phyloP scores from a whole-genome alignment of 805 yeast genomes.

The Yamadazyma olivae region DNA sequence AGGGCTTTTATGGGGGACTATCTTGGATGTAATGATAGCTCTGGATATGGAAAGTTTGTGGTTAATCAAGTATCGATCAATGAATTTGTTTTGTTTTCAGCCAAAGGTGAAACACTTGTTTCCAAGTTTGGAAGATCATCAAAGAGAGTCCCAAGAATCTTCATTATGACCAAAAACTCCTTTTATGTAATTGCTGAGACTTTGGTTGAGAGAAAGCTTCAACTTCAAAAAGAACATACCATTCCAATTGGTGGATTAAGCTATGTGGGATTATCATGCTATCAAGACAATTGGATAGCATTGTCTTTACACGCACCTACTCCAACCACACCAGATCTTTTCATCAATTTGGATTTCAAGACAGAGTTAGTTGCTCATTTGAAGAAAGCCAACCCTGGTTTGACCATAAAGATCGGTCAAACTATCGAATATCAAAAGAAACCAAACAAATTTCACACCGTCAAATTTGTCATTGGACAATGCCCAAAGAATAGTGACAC shows the following conservation, averaged over 20 bases:
- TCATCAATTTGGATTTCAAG: constrained; percentile 78
- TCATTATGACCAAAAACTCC: constrained; percentile 60
- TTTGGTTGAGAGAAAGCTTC: constrained; percentile 54
- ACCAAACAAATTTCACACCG: constrained; percentile 76
- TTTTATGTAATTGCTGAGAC: constrained; percentile 74
- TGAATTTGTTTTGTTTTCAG: constrained; percentile 73
- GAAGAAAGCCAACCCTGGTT: constrained; percentile 54
- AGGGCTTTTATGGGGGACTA: constrained; percentile 95
- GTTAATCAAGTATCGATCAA: constrained; percentile 64
- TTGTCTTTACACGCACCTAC: constrained; percentile 48
- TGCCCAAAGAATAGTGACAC: constrained; percentile 62
- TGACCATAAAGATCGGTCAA: constrained; percentile 65
- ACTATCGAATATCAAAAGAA: constrained; percentile 84
- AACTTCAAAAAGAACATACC: constrained; percentile 59
- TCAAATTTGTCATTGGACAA: constrained; percentile 63
- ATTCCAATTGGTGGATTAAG: constrained; percentile 59
- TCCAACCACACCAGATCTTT: constrained; percentile 65
- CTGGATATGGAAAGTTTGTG: constrained; percentile 73
- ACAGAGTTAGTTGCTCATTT: constrained; percentile 83
- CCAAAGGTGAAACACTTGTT: constrained; percentile 74
- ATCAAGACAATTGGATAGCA: constrained; percentile 94
- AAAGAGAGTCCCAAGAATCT: constrained; percentile 66
- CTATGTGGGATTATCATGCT: constrained; percentile 64
- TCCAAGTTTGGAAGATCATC: constrained; percentile 94
- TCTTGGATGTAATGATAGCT: constrained; percentile 70